Percentiles rank a stretch among this genome's conserved stretches.
Conservation (phyloP, 2,329 filamentous ascomycete species). For the Dactylellina leptospora region DNA sequence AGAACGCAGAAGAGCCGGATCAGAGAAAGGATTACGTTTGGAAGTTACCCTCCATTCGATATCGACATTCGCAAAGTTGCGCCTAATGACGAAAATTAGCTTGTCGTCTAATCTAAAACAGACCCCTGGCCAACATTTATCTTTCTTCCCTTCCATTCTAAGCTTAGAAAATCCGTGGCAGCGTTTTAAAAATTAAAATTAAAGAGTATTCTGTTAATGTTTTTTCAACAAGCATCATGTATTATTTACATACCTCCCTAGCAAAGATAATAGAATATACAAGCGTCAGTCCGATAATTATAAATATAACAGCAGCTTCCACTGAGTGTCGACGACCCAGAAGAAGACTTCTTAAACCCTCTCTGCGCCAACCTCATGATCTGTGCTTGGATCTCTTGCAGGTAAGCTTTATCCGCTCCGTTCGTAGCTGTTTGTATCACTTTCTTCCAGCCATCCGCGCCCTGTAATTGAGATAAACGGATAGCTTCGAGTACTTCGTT, state of each 20-base stretch:
- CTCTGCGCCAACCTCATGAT: slow-evolving; percentile 70
- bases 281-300: slow-evolving; percentile 85
- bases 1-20: too few relatives aligned
- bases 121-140: too few relatives aligned
- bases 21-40: too few relatives aligned
- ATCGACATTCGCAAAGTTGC: too few relatives aligned
- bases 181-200: too few relatives aligned
- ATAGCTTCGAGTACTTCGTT: slow-evolving; percentile 83
- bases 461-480: slow-evolving; percentile 75
- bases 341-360: slow-evolving; percentile 63
- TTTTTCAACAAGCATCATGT: too few relatives aligned
- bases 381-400: slow-evolving; percentile 82
- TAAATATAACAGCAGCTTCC: slow-evolving; percentile 84
- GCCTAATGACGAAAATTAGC: too few relatives aligned
- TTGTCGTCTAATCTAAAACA: too few relatives aligned
- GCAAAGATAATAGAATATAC: slow-evolving; percentile 82
- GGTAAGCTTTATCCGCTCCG: slow-evolving; percentile 71
- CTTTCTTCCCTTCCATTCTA: too few relatives aligned
- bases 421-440: slow-evolving; percentile 77
- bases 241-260: slow-evolving; percentile 54
- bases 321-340: slow-evolving; percentile 61
- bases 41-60: too few relatives aligned
- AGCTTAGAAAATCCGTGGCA: too few relatives aligned
- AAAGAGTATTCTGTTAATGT: too few relatives aligned
- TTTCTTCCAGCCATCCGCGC: slow-evolving; percentile 82